These are phyloP conservation scores for Botrytis porri DNA, from an alignment of 2,329 filamentous ascomycete species.

Conservation along the genomic window DNA sequence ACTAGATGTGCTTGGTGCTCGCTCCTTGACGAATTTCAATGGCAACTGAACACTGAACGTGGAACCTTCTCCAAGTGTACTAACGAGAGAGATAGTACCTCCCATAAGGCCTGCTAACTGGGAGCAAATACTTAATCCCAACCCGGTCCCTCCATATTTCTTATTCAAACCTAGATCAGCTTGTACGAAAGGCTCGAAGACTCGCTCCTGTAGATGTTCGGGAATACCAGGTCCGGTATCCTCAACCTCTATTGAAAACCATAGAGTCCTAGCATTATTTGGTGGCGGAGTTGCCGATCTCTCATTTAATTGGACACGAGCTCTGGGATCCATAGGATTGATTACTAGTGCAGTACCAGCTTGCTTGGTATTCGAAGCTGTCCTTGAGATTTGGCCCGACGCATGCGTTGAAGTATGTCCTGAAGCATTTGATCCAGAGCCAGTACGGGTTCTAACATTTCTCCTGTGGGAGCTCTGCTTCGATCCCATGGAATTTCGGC, in stretches of 20 bases:
- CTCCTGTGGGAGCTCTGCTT: constrained; percentile 34
- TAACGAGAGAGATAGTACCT: constrained; percentile 69
- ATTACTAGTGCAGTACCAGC: constrained; percentile 56
- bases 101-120: constrained; percentile 83
- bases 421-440: constrained; percentile 45
- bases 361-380: constrained; percentile 35
- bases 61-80: constrained; percentile 70
- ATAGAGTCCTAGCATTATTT: constrained; percentile 58
- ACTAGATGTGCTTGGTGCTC: constrained; percentile 28
- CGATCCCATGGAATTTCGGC: constrained; percentile 30
- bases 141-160: constrained; percentile 83
- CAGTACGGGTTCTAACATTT: constrained; percentile 25
- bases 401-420: constrained; percentile 3
- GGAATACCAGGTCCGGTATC: constrained; percentile 88
- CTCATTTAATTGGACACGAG: constrained; percentile 44
- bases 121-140: constrained; percentile 85
- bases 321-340: constrained; percentile 54
- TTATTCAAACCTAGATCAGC: constrained; percentile 87
- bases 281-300: constrained; percentile 60
- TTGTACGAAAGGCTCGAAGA: constrained; percentile 94
- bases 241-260: constrained; percentile 85
- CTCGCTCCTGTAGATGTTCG: constrained; percentile 70
- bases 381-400: constrained; percentile 44
- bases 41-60: constrained; percentile 83
- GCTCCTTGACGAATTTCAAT: constrained; percentile 47